Conservation (phyloP, 2,329 filamentous ascomycete species). For the Phyllosticta citribraziliensis region DNA sequence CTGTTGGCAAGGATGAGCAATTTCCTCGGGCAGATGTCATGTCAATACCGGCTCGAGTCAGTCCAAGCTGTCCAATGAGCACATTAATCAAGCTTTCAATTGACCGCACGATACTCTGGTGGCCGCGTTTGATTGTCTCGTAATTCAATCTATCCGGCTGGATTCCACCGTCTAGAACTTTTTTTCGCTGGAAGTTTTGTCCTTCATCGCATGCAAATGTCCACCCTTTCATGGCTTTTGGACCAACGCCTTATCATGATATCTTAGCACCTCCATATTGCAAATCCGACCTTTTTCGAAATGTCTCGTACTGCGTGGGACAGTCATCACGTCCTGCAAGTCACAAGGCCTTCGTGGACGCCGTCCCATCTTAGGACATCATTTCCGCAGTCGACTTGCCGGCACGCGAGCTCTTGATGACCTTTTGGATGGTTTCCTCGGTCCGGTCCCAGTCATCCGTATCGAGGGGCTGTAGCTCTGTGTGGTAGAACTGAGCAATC, state of each 20-base stretch:
- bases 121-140: background rate
- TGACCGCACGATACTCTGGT: background rate
- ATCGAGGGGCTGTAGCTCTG: conserved; percentile 70
- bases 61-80: no score
- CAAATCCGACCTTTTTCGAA: background rate
- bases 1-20: no score
- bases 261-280: background rate
- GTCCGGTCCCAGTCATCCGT: conserved; percentile 86
- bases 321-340: background rate
- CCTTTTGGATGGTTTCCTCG: conserved; percentile 69
- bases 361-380: conserved; percentile 13
- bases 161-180: background rate
- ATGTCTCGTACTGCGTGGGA: background rate
- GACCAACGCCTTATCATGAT: background rate
- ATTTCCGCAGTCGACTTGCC: conserved; percentile 33
- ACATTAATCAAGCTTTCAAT: no score
- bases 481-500: conserved; percentile 74
- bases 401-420: conserved; percentile 32
- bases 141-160: background rate
- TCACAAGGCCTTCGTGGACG: background rate
- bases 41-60: no score
- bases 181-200: background rate
- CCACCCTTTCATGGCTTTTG: background rate
- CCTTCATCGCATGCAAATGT: background rate
- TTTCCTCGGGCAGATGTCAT: no score